Evolutionary conservation across 306 rosid species (phyloP), one percentile per base, ranked within the genome.

Genomic region (Cicer arietinum): DNA sequence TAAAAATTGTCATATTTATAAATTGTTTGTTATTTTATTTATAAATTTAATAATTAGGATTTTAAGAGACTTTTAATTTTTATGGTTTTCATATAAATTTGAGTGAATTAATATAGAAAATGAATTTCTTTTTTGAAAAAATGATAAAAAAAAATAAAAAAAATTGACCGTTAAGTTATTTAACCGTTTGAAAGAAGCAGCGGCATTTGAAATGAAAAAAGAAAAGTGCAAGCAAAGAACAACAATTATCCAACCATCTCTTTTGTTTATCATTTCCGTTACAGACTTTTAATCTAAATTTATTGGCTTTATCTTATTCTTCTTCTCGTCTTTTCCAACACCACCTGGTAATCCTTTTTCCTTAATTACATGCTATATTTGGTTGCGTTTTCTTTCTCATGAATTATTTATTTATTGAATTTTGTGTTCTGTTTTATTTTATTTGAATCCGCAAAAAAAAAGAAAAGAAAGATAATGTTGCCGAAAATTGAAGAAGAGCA

Each of bases 401-500:
- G 10, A 62, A 48, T 7, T 6, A 1, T 3, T 30, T 54, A 12
- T 71, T 52, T 3, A n/a, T 14, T 44, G 20, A 46, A 41, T 37
- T 60, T 57, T 18, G 14, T 57, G 4, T 57, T 57, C 3, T 22
- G 14, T 22, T 56, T 56, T 12, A 25, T 56, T 40, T 66, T 11
- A 37, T 63, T 30, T 72, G 14, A 20, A 10, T 57, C 14, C 53
- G 78, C 22, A 50, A 42, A 66, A 22, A 65, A 44, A 81, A 16
- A 64, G 37, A 66, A 65, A 44, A 82, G 9, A 64, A 16, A 79
- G 12, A 88, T 12, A 65, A 88, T 85, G 93, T 77, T 80, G 76
- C 79, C 92, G 0, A 91, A 69, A 73, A 61, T 45, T 44, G 90
- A 86, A 51, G 90, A 88, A 47, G 83, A 82, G 53, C 46, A 73